These are phyloP conservation scores for Jatropha podagrica DNA, from an alignment of 441 rosid species.

Conservation along the genomic window DNA sequence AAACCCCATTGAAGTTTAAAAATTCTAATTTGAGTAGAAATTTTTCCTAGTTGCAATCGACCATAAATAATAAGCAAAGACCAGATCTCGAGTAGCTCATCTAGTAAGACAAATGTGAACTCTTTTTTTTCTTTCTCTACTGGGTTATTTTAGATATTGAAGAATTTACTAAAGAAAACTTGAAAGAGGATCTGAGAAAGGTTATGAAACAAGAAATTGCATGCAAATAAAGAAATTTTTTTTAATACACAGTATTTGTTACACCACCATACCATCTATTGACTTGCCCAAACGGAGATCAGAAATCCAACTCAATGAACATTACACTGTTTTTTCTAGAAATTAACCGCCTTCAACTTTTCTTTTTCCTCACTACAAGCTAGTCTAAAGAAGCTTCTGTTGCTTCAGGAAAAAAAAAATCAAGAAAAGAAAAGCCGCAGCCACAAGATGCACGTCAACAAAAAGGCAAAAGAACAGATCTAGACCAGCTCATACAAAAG, in stretches of 20 bases:
- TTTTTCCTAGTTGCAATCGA: slow-evolving; percentile 5
- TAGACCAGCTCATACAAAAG: slow-evolving; percentile 33
- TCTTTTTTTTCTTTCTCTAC: neutral
- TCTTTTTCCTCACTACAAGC: slow-evolving; percentile 11
- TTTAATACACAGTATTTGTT: slow-evolving; percentile 6
- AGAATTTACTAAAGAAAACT: slow-evolving; percentile 4
- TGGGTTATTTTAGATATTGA: neutral
- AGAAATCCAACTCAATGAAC: slow-evolving; percentile 13
- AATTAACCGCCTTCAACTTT: neutral
- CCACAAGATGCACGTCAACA: slow-evolving; percentile 31
- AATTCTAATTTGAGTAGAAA: neutral
- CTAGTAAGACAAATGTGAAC: slow-evolving; percentile 4
- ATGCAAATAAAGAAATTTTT: slow-evolving; percentile 8
- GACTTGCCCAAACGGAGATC: slow-evolving; percentile 20
- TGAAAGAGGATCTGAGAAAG: slow-evolving; percentile 14
- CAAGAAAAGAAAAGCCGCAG: slow-evolving; percentile 5
- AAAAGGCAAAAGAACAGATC: slow-evolving; percentile 45
- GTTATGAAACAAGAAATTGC: slow-evolving; percentile 11
- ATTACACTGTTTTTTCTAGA: neutral
- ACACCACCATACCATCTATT: slow-evolving; percentile 20
- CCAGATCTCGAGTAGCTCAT: slow-evolving; percentile 43
- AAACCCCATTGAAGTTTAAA: neutral
- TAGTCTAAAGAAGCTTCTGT: slow-evolving; percentile 14
- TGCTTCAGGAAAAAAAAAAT: neutral
- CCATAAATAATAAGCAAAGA: slow-evolving; percentile 11